Conservation (phyloP, 2,329 filamentous ascomycete genomes). For the Colletotrichum falcatum region DNA sequence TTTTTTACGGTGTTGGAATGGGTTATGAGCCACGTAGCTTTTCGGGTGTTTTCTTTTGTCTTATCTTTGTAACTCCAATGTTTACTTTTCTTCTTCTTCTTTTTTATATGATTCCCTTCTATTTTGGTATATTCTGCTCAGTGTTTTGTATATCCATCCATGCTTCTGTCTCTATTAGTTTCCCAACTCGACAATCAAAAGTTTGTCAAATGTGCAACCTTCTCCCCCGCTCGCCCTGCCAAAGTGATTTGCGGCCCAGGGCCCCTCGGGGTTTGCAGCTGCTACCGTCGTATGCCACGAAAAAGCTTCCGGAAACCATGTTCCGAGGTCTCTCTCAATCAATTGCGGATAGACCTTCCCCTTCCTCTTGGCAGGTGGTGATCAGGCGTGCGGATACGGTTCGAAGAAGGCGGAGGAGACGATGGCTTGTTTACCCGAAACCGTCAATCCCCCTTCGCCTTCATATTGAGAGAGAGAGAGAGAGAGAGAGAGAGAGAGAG, state of each 20-base stretch:
- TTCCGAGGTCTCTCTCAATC: background rate
- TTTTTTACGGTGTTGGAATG: constrained; percentile 1
- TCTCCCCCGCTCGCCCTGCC: background rate
- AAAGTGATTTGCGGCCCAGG: too few species aligned
- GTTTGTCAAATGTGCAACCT: background rate
- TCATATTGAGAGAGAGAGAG: background rate
- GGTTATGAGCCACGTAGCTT: background rate
- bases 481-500: background rate
- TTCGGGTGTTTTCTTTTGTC: background rate
- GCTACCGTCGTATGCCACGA: background rate
- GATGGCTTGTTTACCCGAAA: background rate
- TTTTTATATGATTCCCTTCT: background rate
- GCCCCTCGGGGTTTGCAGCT: background rate
- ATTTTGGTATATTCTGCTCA: background rate
- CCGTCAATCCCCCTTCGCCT: background rate
- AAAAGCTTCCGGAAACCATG: constrained; percentile 20
- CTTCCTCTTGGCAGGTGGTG: background rate
- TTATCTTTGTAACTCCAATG: background rate
- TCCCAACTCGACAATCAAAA: background rate
- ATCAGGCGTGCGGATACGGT: too few species aligned
- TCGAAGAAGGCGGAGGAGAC: background rate
- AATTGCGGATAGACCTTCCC: background rate
- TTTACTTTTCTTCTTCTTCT: background rate
- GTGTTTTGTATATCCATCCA: background rate
- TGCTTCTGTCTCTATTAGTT: background rate